A percentile compares a stretch with the other conserved stretches of the same genome.
phyloP scores from a whole-genome alignment of 495 filamentous ascomycete genomes.

The Podospora australis region DNA sequence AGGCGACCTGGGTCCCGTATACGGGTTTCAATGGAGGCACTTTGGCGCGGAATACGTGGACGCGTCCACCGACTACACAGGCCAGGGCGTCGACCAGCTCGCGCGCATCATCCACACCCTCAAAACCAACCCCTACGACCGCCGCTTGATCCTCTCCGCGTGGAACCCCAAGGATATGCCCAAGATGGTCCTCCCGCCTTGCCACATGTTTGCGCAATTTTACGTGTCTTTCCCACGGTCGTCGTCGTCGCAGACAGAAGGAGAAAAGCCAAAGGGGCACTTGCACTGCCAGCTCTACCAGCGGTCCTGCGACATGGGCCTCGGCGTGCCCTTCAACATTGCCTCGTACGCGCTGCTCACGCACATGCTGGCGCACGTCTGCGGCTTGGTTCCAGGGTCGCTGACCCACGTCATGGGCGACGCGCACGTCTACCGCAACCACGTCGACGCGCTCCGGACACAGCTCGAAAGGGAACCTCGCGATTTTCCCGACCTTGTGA shows the following conservation, averaged over 20 bases:
- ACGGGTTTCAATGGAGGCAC: conserved; percentile 98
- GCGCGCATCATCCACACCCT: conserved; percentile 80
- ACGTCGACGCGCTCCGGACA: conserved; percentile 74
- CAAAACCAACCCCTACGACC: conserved; percentile 73
- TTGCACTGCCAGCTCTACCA: conserved; percentile 87
- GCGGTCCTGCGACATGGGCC: conserved; percentile 92
- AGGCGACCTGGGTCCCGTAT: conserved; percentile 92
- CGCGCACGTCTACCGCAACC: conserved; percentile 89
- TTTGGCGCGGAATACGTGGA: conserved; percentile 88
- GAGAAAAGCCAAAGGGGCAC: conserved; percentile 50
- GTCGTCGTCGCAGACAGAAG: conserved; percentile 18
- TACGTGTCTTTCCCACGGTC: conserved; percentile 74
- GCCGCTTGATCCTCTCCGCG: conserved; percentile 79
- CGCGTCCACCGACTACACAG: conserved; percentile 72
- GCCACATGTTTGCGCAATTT: conserved; percentile 99
- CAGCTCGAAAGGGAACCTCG: conserved; percentile 76
- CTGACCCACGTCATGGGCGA: conserved; percentile 95
- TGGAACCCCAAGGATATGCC: conserved; percentile 87
- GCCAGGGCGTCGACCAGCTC: conserved; percentile 87
- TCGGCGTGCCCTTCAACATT: conserved; percentile 97
- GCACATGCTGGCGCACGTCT: conserved; percentile 86
- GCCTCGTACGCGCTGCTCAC: conserved; percentile 87
- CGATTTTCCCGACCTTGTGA: conserved; percentile 72
- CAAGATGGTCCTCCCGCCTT: conserved; percentile 92
- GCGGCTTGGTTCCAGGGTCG: conserved; percentile 72